phyloP scores from a whole-genome alignment of 306 rosid species.

The Corylus avellana region DNA sequence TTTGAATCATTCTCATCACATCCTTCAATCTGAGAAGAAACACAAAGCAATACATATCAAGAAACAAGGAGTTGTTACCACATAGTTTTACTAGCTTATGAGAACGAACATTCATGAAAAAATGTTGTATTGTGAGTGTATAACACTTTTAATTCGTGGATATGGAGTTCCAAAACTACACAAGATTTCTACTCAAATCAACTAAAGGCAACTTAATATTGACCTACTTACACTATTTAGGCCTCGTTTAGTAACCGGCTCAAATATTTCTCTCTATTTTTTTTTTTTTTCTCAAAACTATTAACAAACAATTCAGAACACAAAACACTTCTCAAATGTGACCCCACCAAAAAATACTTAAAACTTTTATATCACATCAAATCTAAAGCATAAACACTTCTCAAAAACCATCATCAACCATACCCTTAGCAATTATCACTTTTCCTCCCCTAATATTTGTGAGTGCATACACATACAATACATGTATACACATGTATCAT shows the following conservation, averaged over 20 bases:
- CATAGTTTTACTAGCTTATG: neutral
- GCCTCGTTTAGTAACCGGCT: too few relatives aligned
- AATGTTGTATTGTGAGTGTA: neutral
- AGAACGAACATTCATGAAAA: neutral
- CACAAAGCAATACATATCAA: neutral
- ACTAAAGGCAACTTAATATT: neutral
- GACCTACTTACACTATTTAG: neutral
- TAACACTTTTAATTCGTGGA: neutral
- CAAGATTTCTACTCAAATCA: neutral
- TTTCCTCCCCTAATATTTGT: neutral
- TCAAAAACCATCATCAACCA: too few relatives aligned
- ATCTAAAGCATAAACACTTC: too few relatives aligned
- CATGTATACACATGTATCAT: neutral
- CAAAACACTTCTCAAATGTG: too few relatives aligned
- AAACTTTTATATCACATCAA: too few relatives aligned
- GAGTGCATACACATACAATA: neutral
- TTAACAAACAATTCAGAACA: too few relatives aligned
- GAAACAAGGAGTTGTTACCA: neutral
- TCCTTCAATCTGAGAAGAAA: neutral
- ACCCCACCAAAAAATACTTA: too few relatives aligned
- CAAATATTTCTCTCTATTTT: too few relatives aligned
- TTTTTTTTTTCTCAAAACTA: too few relatives aligned
- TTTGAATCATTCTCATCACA: neutral
- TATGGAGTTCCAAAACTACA: neutral
- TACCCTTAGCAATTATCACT: neutral